Base-by-base conservation (phyloP, 2,329 filamentous ascomycete genomes). In the Leptosphaerulina australis region DNA sequence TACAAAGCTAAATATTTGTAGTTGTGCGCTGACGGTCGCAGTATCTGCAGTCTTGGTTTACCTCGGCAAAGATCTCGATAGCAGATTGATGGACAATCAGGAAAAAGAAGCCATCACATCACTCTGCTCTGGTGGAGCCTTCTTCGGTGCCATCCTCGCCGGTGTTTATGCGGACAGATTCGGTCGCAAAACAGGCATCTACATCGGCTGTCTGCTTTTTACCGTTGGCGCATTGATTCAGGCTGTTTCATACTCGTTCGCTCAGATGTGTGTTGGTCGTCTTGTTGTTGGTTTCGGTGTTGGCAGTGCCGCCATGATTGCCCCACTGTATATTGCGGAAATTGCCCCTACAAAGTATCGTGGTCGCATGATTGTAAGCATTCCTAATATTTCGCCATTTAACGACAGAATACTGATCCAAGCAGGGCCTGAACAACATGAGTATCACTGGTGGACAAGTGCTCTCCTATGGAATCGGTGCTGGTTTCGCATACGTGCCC, bases 31-130 rank as follows among this genome's bases (percentile, higher is more conserved):
- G 11, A 80, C 72, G 34, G 77, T 70, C 29, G 72, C 74, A 63
- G 79, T 75, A 45, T 78, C 70, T 15, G 78, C 72, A 0, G 76
- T 78, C 8, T 66, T 79, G 0, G 72, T 79, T 11, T 73, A 71
- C 33, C 65, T 77, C 17, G 59, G 67, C 20, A 56, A 60, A 31
- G 70, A 75, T 40, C 74, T 81, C 7, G 72, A 74, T 21, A 14
- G 25, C 8, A 68, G 73, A 24, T 58, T 59, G 2, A 63, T 79
- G 4, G 68, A 56, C 20, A 71, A 75, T 4, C 72, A 68, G 3
- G 78, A 82, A 51, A 76, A 79, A 54, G 79, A 82, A 55, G 67
- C 82, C 21, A 74, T 82, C 26, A 82, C 80, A 0, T 81, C 79
- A 0, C 72, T 82, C 14, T 79, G 76, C 15, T 79, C 76, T 5